Conservation (phyloP, 2,329 filamentous ascomycete species). For the Thyridium curvatum region DNA sequence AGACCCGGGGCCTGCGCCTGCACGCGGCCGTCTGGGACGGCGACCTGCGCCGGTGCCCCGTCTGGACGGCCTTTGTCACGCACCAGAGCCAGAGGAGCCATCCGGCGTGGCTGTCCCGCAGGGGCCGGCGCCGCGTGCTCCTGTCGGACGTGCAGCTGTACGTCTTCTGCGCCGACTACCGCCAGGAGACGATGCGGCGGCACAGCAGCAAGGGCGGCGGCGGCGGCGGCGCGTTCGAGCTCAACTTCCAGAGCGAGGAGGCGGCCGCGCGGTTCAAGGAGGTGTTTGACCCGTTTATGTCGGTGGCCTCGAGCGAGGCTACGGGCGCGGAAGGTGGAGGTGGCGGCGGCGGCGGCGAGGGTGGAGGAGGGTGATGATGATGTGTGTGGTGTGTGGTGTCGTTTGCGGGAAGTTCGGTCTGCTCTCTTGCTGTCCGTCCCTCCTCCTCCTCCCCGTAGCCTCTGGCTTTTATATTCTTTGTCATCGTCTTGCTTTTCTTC, state of each 20-base stretch:
- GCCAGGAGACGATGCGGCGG: conserved; percentile 43
- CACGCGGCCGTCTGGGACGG: conserved; percentile 52
- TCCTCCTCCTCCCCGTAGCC: too few species aligned
- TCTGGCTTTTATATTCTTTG: too few species aligned
- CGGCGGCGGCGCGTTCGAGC: conserved; percentile 40
- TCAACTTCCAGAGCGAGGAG: conserved; percentile 37
- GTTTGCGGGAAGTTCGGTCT: too few species aligned
- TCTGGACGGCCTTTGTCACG: conserved; percentile 61
- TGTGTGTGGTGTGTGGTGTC: too few species aligned
- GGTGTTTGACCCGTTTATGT: conserved; percentile 24
- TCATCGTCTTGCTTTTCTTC: too few species aligned
- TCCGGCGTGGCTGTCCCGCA: conserved; percentile 42
- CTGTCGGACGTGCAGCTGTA: conserved; percentile 50
- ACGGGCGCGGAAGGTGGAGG: too few species aligned
- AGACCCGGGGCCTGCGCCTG: conserved; percentile 43
- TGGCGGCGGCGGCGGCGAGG: too few species aligned
- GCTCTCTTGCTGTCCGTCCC: too few species aligned
- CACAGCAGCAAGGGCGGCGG: too few species aligned
- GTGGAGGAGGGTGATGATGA: too few species aligned
- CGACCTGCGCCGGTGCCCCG: conserved; percentile 44
- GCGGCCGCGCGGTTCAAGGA: conserved; percentile 33
- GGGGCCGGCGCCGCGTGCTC: conserved; percentile 39
- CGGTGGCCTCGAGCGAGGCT: conserved; percentile 3
- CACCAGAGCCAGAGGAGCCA: conserved; percentile 36
- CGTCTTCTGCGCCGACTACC: conserved; percentile 52